These are phyloP conservation scores for Candida argentea DNA, from an alignment of 805 yeast species.

Conservation along the genomic window DNA sequence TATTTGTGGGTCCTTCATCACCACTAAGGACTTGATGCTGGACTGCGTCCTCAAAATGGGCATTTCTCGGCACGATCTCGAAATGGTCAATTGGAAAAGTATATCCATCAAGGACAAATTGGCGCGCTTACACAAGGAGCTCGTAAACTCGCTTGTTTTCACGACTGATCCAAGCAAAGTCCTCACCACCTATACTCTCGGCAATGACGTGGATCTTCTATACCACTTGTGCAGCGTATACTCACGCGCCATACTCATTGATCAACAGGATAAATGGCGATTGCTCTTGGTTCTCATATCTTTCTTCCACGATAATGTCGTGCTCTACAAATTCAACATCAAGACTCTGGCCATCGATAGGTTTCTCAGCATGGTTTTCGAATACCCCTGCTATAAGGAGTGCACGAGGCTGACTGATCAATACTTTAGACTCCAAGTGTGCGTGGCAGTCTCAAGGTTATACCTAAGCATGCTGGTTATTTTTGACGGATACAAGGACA, in stretches of 20 bases:
- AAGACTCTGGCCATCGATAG: conserved; percentile 11
- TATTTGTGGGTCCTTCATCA: conserved; percentile 7
- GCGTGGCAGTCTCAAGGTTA: conserved; percentile 7
- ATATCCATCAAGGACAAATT: conserved; percentile 15
- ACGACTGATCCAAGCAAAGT: conserved; percentile 10
- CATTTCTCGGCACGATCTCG: conserved; percentile 13
- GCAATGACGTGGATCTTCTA: conserved; percentile 11
- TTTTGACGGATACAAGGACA: conserved; percentile 29
- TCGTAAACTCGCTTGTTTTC: conserved; percentile 11
- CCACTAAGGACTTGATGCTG: conserved; percentile 9
- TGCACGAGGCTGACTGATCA: background rate
- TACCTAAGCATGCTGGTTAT: conserved; percentile 10
- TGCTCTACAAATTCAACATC: conserved; percentile 10
- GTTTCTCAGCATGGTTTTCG: conserved; percentile 15
- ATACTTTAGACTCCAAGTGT: conserved; percentile 2
- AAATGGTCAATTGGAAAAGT: conserved; percentile 13
- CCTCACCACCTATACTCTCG: conserved; percentile 15
- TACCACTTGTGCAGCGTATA: conserved; percentile 23
- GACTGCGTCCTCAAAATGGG: conserved; percentile 18
- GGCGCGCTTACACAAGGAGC: conserved; percentile 15
- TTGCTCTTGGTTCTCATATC: conserved; percentile 14
- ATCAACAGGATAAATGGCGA: conserved; percentile 20
- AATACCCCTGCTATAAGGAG: conserved; percentile 7
- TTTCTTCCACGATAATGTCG: conserved; percentile 9
- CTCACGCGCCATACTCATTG: conserved; percentile 10